Evolutionary conservation across 495 filamentous ascomycete genomes (phyloP).

Genomic region (Penicillium flavigenum): DNA sequence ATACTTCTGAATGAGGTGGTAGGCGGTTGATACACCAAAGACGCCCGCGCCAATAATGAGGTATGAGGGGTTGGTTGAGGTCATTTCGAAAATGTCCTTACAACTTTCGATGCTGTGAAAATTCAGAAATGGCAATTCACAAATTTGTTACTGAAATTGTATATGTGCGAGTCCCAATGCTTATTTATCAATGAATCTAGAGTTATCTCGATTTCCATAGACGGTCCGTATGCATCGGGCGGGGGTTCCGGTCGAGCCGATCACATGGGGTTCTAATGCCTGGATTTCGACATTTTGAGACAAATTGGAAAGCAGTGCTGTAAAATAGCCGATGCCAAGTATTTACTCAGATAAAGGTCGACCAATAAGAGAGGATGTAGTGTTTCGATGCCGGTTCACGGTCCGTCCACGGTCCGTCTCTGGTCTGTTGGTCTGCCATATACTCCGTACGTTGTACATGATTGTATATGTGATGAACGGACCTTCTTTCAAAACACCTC

Average conservation of each 20-base stretch:
- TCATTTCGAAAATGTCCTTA: conserved; percentile 16
- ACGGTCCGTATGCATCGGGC: conserved; percentile 4
- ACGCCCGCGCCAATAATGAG: conserved; percentile 65
- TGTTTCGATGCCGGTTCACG: background rate
- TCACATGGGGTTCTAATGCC: conserved; percentile 1
- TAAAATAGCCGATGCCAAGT: background rate
- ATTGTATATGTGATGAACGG: too few relatives aligned
- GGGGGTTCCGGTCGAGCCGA: conserved; percentile 7
- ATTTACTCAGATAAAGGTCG: background rate
- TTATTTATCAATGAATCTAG: background rate
- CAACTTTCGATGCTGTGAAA: too few relatives aligned
- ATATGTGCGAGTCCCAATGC: background rate
- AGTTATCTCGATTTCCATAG: background rate
- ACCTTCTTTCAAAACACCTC: too few relatives aligned
- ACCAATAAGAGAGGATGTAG: background rate
- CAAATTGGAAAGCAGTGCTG: background rate
- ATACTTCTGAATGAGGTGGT: conserved; percentile 53
- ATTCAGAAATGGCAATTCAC: background rate
- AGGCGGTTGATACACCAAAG: conserved; percentile 65
- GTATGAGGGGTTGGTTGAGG: conserved; percentile 39
- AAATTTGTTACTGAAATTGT: background rate
- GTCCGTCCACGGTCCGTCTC: background rate
- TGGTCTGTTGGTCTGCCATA: too few relatives aligned
- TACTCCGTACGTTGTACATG: too few relatives aligned
- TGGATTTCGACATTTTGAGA: background rate